Percentiles rank a stretch among this genome's conserved stretches.
Conservation (phyloP, 495 filamentous ascomycete species). For the Melanomma pulvis-pyrius region DNA sequence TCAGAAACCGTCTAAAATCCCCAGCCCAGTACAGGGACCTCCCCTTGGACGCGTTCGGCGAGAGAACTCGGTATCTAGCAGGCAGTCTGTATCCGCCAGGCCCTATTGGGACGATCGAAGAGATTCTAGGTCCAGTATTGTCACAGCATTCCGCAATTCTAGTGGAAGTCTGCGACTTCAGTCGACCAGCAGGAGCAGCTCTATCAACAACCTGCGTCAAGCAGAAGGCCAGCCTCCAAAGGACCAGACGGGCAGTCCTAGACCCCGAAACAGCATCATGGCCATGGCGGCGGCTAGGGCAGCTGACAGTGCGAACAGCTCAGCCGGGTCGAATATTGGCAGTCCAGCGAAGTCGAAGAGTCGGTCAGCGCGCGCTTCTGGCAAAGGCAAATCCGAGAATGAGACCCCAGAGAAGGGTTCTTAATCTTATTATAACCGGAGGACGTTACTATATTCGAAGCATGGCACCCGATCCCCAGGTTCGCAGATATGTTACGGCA, state of each 20-base stretch:
- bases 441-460: background rate
- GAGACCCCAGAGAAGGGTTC: background rate
- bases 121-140: constrained; percentile 26
- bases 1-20: constrained; percentile 42
- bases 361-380: background rate
- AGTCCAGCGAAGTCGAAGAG: constrained; percentile 4
- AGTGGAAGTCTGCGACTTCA: constrained; percentile 2
- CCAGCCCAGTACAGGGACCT: constrained; percentile 37
- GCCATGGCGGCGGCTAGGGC: constrained; percentile 27
- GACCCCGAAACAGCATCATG: constrained; percentile 4
- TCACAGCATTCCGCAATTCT: constrained; percentile 20
- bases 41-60: constrained; percentile 14
- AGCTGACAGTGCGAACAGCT: constrained; percentile 5
- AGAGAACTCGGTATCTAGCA: constrained; percentile 27
- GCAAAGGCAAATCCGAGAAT: background rate
- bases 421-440: background rate
- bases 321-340: background rate
- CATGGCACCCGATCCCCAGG: background rate
- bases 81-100: constrained; percentile 5
- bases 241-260: background rate
- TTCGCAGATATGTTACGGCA: background rate
- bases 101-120: constrained; percentile 1
- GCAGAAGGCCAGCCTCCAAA: background rate
- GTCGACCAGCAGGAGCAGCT: constrained; percentile 18
- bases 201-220: background rate